Evolutionary conservation across 257 asterid species (phyloP), one percentile per base, ranked within the genome.

Genomic region (Cinchona pubescens): DNA sequence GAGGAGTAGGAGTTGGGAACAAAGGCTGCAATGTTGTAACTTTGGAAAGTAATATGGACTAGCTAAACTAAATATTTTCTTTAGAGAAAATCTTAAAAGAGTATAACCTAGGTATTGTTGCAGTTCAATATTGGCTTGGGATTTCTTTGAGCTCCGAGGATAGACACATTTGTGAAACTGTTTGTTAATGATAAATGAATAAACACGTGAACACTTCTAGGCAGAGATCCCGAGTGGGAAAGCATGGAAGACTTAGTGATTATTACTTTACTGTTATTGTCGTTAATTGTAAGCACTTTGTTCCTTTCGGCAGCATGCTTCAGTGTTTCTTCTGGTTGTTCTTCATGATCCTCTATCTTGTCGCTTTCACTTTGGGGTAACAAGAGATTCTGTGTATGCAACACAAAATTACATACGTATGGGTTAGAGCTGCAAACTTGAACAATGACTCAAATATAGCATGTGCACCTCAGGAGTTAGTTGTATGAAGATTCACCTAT

Each of bases 251-350:
- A 45, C n/a, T n/a, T n/a, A 37, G 43, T 37, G 61, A 63, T 66
- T 42, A 61, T 83, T 79, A 87, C 90, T 85, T 72, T 63, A 72
- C 30, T 76, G 70, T 40, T 62, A n/a, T 88, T 74, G 19, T 75
- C 82, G 74, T 77, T 77, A 53, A 73, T 63, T 63, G 82, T 62
- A 32, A 79, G 25, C 12, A 55, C 25, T 63, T 19, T 61, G 23
- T 75, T 46, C 61, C 55, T 56, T 67, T 23, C 64, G 21, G 53
- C 25, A 4, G 78, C 40, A 35, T 59, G 48, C 5, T 63, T 43
- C 64, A 34, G 56, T 19, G 67, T 53, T n/a, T 67, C 72, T 34
- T 21, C 25, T 8, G 32, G 19, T 42, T 64, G 74, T 65, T 71
- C 69, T 29, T 72, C 78, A 72, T 72, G 37, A 14, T 66, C 82